Evolutionary conservation across 768 basidiomycete species (phyloP).

Genomic region (Rickenella mellea): DNA sequence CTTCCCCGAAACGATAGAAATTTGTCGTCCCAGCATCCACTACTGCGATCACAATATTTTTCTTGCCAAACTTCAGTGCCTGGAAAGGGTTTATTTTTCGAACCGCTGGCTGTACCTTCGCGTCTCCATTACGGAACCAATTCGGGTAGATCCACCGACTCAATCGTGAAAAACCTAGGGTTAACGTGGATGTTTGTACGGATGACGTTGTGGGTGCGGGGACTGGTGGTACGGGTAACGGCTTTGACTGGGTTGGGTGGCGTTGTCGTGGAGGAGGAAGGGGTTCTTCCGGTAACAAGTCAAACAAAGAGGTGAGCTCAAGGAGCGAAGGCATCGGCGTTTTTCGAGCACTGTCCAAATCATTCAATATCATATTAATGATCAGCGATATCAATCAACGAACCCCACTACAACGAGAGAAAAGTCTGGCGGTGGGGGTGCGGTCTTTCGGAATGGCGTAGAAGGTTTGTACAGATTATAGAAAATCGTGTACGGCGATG

Average conservation of each 20-base stretch:
- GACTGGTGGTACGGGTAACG: slow-evolving; percentile 6
- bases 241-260: slow-evolving; percentile 20
- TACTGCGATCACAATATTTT: slow-evolving; percentile 74
- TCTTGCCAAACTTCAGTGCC: slow-evolving; percentile 75
- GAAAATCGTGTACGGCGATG: slow-evolving; percentile 72
- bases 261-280: slow-evolving; percentile 48
- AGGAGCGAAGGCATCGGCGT: slow-evolving; percentile 75
- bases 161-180: slow-evolving; percentile 7
- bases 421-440: slow-evolving; percentile 77
- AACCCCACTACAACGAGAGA: slow-evolving; percentile 81
- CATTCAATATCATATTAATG: not conserved
- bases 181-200: not conserved
- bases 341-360: slow-evolving; percentile 55
- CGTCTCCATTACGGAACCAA: not conserved
- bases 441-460: slow-evolving; percentile 71
- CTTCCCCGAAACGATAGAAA: slow-evolving; percentile 83
- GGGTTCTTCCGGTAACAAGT: slow-evolving; percentile 49
- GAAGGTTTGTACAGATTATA: slow-evolving; percentile 89
- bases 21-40: slow-evolving; percentile 83
- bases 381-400: slow-evolving; percentile 16
- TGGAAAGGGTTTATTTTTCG: slow-evolving; percentile 63
- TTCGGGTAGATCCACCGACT: slow-evolving; percentile 17
- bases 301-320: slow-evolving; percentile 70
- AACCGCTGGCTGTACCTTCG: slow-evolving; percentile 10
- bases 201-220: not conserved